Percentiles rank a stretch among this genome's conserved stretches.
Evolutionary conservation across 352 stramenopile species (phyloP).

Genomic region (Pythium diclinum): DNA sequence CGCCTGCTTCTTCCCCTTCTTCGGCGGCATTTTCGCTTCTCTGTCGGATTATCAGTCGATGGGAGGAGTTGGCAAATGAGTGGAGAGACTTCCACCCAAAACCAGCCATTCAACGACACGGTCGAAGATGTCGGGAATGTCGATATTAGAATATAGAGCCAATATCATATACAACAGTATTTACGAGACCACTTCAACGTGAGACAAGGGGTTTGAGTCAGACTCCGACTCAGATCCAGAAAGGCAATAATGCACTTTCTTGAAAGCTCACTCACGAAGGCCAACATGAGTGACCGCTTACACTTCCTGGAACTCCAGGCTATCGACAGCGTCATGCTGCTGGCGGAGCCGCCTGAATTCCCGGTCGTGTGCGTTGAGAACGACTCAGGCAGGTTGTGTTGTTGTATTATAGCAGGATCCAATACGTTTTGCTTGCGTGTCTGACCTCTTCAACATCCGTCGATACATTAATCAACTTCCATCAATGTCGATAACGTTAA

Average conservation of each 20-base stretch:
- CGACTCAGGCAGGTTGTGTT: too few relatives aligned
- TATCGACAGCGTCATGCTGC: background rate
- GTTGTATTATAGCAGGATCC: too few relatives aligned
- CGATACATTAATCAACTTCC: too few relatives aligned
- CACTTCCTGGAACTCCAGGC: too few relatives aligned
- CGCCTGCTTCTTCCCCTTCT: conserved; percentile 68
- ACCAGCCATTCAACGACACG: background rate
- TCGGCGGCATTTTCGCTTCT: conserved; percentile 58
- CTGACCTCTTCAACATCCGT: too few relatives aligned
- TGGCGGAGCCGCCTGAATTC: too few relatives aligned
- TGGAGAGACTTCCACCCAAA: conserved; percentile 1
- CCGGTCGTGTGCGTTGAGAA: background rate
- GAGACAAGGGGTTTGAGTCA: background rate
- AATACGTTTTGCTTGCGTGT: too few relatives aligned
- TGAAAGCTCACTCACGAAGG: too few relatives aligned
- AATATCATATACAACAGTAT: background rate
- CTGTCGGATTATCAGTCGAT: conserved; percentile 2
- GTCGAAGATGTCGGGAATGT: conserved; percentile 14
- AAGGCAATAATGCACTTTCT: background rate
- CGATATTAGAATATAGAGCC: background rate
- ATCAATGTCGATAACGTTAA: too few relatives aligned
- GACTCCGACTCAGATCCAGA: background rate
- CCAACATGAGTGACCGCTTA: too few relatives aligned
- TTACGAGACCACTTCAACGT: background rate
- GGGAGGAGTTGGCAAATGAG: background rate